Evolutionary conservation across 2,329 filamentous ascomycete species (phyloP).

Genomic region (Sporothrix inflata): DNA sequence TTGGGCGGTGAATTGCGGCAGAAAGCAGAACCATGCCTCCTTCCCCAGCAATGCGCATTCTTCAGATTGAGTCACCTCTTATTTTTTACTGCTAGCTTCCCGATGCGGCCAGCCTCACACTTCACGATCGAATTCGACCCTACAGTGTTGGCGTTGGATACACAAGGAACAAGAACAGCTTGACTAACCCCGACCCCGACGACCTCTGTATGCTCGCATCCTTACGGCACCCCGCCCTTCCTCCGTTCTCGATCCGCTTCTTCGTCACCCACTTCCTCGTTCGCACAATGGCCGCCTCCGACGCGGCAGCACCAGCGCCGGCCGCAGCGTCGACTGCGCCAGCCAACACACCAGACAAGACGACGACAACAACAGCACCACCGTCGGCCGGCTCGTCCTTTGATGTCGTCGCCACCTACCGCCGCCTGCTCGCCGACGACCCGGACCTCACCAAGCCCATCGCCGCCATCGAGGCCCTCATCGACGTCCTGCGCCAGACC

Average conservation of each 20-base stretch:
- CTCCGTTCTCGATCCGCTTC: conserved; percentile 22
- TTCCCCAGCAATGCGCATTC: background rate
- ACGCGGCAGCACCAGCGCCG: conserved; percentile 3
- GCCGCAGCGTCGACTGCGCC: background rate
- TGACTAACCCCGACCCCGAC: background rate
- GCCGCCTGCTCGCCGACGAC: conserved; percentile 63
- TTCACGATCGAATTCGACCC: background rate
- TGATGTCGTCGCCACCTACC: conserved; percentile 56
- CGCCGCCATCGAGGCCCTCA: conserved; percentile 65
- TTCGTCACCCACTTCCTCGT: background rate
- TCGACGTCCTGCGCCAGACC: conserved; percentile 79
- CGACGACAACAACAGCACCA: conserved; percentile 39
- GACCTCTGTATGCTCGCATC: conserved; percentile 25
- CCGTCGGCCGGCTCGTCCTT: conserved; percentile 20
- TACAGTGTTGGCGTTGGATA: too few species aligned
- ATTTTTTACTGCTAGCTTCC: conserved; percentile 11
- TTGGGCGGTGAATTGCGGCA: conserved; percentile 31
- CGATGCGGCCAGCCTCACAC: conserved; percentile 16
- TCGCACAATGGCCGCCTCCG: conserved; percentile 27
- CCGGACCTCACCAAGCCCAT: conserved; percentile 92
- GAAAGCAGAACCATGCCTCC: conserved; percentile 14
- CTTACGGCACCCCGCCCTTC: conserved; percentile 12
- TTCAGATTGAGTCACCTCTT: conserved; percentile 21
- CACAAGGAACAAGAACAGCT: too few species aligned
- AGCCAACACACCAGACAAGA: background rate